phyloP scores from a whole-genome alignment of 768 basidiomycete genomes.

The Hypholoma fasciculare region DNA sequence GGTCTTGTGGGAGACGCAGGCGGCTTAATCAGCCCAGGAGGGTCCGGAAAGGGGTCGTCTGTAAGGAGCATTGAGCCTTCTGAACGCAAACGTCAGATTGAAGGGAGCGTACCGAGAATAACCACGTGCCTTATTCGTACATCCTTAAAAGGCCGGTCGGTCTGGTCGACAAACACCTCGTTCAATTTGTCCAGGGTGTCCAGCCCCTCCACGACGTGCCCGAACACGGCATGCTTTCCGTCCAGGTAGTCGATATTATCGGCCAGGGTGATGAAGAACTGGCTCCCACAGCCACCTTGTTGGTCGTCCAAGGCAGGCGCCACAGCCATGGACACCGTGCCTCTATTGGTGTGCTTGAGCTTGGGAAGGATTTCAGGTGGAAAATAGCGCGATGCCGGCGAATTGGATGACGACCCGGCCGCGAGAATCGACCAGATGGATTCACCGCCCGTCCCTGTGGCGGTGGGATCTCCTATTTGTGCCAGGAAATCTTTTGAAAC shows the following conservation, averaged over 20 bases:
- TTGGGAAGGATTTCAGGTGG: constrained; percentile 77
- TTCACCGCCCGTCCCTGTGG: constrained; percentile 92
- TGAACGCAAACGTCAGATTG: constrained; percentile 1
- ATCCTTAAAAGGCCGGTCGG: constrained; percentile 91
- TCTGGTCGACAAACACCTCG: constrained; percentile 86
- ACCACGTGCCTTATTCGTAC: constrained; percentile 95
- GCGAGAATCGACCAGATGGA: constrained; percentile 80
- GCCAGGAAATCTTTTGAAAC: constrained; percentile 98
- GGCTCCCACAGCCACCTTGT: constrained; percentile 80
- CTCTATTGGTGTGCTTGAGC: constrained; percentile 81
- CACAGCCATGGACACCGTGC: constrained; percentile 97
- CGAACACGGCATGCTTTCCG: constrained; percentile 91
- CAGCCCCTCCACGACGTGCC: constrained; percentile 91
- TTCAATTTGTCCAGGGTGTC: constrained; percentile 93
- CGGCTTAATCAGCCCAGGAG: constrained; percentile 69
- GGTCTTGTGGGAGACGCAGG: constrained; percentile 78
- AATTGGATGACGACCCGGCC: constrained; percentile 39
- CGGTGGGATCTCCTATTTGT: constrained; percentile 95
- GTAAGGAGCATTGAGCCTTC: constrained; percentile 14
- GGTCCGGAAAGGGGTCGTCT: constrained; percentile 98
- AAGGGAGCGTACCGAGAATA: constrained; percentile 66
- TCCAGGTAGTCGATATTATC: constrained; percentile 95
- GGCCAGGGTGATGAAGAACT: constrained; percentile 94
- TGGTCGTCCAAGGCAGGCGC: constrained; percentile 74
- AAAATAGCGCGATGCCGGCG: constrained; percentile 72